Evolutionary conservation across 2,329 filamentous ascomycete species (phyloP).

Genomic region (Ophiosphaerella herpotricha): DNA sequence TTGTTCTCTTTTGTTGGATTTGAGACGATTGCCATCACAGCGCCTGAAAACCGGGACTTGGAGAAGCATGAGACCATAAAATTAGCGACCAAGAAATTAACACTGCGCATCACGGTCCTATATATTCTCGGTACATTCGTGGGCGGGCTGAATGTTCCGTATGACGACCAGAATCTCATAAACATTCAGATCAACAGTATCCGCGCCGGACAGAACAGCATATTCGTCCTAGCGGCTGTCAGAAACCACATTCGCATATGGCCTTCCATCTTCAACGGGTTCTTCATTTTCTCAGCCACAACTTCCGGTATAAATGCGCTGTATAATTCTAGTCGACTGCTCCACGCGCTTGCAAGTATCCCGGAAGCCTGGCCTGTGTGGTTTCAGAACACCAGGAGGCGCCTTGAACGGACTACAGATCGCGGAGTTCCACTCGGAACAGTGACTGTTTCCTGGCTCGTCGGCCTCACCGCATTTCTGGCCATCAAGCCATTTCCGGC

Average conservation of each 20-base stretch:
- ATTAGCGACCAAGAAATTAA: constrained; percentile 51
- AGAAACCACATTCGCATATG: constrained; percentile 44
- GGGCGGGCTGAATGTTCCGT: constrained; percentile 50
- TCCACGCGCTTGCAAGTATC: constrained; percentile 51
- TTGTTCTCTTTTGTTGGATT: constrained; percentile 53
- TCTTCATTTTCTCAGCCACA: constrained; percentile 53
- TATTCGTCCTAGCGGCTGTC: constrained; percentile 50
- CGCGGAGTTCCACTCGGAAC: constrained; percentile 48
- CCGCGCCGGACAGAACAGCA: constrained; percentile 41
- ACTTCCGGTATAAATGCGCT: constrained; percentile 50
- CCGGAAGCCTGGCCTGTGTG: constrained; percentile 48
- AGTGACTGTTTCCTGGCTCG: constrained; percentile 44
- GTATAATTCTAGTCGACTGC: constrained; percentile 49
- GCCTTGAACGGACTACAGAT: constrained; percentile 44
- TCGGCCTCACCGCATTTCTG: constrained; percentile 47
- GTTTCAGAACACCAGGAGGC: constrained; percentile 34
- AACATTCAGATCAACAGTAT: constrained; percentile 34
- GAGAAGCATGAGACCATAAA: constrained; percentile 51
- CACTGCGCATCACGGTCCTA: constrained; percentile 50
- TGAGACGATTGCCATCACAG: constrained; percentile 51
- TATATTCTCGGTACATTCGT: constrained; percentile 51
- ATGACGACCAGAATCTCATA: constrained; percentile 40
- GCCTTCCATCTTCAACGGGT: constrained; percentile 52
- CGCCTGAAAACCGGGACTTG: constrained; percentile 50
- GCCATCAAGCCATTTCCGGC: constrained; percentile 34